Conservation (phyloP, 176 grass and related monocot genomes). For the Stipa capillata region DNA sequence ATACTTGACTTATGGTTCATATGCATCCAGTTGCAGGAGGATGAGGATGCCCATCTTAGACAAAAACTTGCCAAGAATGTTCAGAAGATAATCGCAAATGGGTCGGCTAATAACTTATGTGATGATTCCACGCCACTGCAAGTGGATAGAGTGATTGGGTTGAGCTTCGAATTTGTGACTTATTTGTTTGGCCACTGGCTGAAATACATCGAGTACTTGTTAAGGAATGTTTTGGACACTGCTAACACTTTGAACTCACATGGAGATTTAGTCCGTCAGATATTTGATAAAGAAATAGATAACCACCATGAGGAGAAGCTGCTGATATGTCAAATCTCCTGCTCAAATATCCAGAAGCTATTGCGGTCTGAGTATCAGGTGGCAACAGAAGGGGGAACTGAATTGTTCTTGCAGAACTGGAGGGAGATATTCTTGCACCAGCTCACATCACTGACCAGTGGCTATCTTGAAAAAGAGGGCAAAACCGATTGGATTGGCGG, state of each 20-base stretch:
- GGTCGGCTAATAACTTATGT: constrained; percentile 34
- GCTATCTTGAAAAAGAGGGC: constrained; percentile 57
- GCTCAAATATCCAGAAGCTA: constrained; percentile 70
- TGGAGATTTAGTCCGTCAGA: constrained; percentile 76
- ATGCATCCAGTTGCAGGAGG: constrained; percentile 84
- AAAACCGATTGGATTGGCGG: constrained; percentile 79
- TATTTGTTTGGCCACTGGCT: constrained; percentile 67
- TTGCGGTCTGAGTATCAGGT: constrained; percentile 30
- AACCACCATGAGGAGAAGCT: constrained; percentile 96
- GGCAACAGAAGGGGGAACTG: constrained; percentile 13
- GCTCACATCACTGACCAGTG: constrained; percentile 42
- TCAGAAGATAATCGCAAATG: constrained; percentile 56
- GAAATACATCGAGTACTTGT: constrained; percentile 60
- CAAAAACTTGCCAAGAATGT: constrained; percentile 73
- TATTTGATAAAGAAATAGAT: constrained; percentile 99
- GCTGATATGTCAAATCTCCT: constrained; percentile 89
- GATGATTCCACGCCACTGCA: constrained; percentile 65
- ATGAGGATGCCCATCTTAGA: constrained; percentile 78
- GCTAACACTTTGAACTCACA: constrained; percentile 42
- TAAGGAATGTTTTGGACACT: constrained; percentile 55
- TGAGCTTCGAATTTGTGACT: constrained; percentile 77
- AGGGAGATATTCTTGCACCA: constrained; percentile 50
- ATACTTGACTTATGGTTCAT: constrained; percentile 86
- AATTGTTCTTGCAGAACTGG: constrained; percentile 51
- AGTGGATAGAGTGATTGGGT: constrained; percentile 87